Conservation (phyloP, 1,284 basidiomycete species). For the Polyporus tsugae region DNA sequence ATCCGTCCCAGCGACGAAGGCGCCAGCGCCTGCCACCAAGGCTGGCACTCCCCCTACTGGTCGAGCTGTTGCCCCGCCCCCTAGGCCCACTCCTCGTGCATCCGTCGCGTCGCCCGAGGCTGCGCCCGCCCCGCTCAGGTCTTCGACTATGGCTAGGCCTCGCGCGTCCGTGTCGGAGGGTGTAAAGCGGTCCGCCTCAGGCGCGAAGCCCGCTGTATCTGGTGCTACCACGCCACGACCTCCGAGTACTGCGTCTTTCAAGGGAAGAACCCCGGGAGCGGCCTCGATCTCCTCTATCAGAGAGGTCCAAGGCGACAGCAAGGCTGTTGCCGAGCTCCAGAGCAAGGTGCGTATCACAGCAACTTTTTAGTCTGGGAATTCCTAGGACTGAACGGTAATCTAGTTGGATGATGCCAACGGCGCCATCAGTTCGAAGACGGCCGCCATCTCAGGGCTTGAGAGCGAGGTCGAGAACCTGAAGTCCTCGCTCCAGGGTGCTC, state of each 20-base stretch:
- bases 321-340: slow-evolving; percentile 64
- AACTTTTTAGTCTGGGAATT: neutral
- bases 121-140: slow-evolving; percentile 31
- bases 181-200: slow-evolving; percentile 43
- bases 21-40: slow-evolving; percentile 39
- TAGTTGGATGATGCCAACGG: slow-evolving; percentile 68
- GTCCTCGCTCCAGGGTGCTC: slow-evolving; percentile 56
- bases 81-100: slow-evolving; percentile 42
- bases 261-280: slow-evolving; percentile 51
- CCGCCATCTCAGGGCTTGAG: slow-evolving; percentile 59
- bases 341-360: slow-evolving; percentile 55
- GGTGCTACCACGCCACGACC: slow-evolving; percentile 29
- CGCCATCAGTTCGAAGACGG: slow-evolving; percentile 60
- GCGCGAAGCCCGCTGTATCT: slow-evolving; percentile 36
- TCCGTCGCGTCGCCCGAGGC: slow-evolving; percentile 59
- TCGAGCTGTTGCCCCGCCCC: slow-evolving; percentile 23
- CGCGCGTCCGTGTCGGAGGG: slow-evolving; percentile 47
- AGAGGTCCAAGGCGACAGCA: slow-evolving; percentile 70
- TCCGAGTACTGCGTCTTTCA: slow-evolving; percentile 40
- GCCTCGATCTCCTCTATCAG: slow-evolving; percentile 75
- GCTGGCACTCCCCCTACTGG: slow-evolving; percentile 19
- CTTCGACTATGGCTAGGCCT: slow-evolving; percentile 40
- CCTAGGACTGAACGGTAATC: slow-evolving; percentile 16
- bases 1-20: slow-evolving; percentile 55
- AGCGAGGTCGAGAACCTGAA: slow-evolving; percentile 58